A percentile compares a stretch with the other conserved stretches of the same genome.
These are phyloP conservation scores for Phycomyces blakesleeanus DNA, from an alignment of 192 early-diverging fungal species.

Conservation along the genomic window DNA sequence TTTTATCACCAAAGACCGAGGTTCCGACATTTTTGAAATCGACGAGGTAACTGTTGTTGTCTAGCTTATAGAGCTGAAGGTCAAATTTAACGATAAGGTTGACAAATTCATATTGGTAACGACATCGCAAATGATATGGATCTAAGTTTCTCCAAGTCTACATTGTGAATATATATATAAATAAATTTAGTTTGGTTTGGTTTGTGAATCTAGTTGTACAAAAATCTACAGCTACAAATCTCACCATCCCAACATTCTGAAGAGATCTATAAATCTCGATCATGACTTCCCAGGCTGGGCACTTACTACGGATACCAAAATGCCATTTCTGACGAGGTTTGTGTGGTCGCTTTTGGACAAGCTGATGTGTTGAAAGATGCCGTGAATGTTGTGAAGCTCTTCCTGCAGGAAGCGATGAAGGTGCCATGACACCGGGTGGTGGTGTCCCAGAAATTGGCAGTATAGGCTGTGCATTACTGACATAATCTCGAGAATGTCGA, in stretches of 20 bases:
- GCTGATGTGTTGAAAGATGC: constrained; percentile 18
- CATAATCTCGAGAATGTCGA: neutral
- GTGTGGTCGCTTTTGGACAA: constrained; percentile 22
- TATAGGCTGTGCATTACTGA: constrained; percentile 14
- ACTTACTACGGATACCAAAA: constrained; percentile 93
- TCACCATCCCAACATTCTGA: constrained; percentile 81
- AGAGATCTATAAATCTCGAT: constrained; percentile 93
- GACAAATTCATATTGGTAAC: constrained; percentile 51
- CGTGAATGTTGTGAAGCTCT: constrained; percentile 1
- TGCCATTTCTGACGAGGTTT: constrained; percentile 87
- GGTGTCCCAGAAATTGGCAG: constrained; percentile 24
- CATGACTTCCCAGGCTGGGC: constrained; percentile 94
- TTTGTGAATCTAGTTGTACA: neutral
- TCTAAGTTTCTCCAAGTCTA: constrained; percentile 90
- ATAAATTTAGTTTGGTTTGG: too few species aligned
- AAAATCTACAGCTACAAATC: neutral
- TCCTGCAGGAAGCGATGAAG: constrained; percentile 22
- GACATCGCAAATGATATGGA: constrained; percentile 78
- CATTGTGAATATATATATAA: neutral
- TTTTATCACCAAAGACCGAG: neutral
- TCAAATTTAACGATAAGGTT: constrained; percentile 81
- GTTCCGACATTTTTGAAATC: constrained; percentile 87
- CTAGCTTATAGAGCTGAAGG: constrained; percentile 91
- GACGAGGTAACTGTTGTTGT: constrained; percentile 87
- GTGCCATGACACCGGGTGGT: constrained; percentile 24